Conservation (phyloP, 2,329 filamentous ascomycete species). For the Calonectria crousiana region DNA sequence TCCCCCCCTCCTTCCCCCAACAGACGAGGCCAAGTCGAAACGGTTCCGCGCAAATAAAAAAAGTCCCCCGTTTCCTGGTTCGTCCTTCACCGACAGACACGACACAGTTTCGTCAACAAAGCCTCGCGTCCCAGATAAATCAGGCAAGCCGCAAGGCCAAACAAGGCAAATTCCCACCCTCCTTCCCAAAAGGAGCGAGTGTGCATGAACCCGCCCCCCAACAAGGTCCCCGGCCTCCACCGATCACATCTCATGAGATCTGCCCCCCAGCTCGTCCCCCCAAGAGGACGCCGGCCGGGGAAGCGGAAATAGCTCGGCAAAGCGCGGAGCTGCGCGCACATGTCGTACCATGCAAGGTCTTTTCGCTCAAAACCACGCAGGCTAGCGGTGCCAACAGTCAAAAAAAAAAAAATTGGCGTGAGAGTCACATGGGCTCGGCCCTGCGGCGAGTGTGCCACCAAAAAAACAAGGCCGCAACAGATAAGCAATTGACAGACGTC, state of each 20-base stretch:
- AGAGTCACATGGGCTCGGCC: constrained; percentile 14
- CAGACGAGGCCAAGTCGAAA: background rate
- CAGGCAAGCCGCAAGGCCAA: background rate
- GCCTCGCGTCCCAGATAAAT: background rate
- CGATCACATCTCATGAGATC: constrained; percentile 27
- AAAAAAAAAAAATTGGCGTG: constrained; percentile 22
- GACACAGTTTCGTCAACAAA: background rate
- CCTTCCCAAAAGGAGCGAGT: background rate
- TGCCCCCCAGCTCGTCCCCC: constrained; percentile 10
- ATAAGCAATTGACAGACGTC: background rate
- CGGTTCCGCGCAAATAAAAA: background rate
- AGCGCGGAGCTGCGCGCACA: constrained; percentile 3
- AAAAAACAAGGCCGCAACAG: background rate
- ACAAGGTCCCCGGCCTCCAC: constrained; percentile 2
- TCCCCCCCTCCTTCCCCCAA: background rate
- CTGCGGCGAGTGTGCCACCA: background rate
- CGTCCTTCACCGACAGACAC: background rate
- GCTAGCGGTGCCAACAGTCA: constrained; percentile 9
- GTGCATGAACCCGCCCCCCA: background rate
- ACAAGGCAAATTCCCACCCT: background rate
- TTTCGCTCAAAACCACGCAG: constrained; percentile 26
- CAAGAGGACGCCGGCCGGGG: constrained; percentile 27
- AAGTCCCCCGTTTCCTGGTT: no score
- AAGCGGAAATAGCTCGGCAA: constrained; percentile 44
- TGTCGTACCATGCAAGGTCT: constrained; percentile 1